Base-by-base conservation (phyloP, 495 filamentous ascomycete genomes). In the Penicillium dipodomyicola region DNA sequence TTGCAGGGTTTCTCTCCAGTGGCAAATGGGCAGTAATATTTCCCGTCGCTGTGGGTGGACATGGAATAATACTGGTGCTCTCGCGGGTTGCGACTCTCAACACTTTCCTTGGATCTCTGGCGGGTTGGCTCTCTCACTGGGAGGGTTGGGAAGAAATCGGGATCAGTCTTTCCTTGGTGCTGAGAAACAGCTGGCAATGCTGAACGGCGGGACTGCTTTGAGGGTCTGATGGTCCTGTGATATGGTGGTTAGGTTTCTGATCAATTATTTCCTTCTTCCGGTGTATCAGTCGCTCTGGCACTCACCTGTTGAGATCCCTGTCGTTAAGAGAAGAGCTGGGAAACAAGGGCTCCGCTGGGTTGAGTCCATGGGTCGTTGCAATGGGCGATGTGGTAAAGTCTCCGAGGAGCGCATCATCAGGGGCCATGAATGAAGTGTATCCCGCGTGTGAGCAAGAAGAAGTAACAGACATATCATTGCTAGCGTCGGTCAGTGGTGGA, bases 21-120 rank as follows among this genome's bases (percentile, higher is more conserved):
- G 72, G 88, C 86, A 76, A 84, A 91, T 22, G 92, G 92, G 82
- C 92, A 97, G 76, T 95, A 88, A 73, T 91, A 97, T 47, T 93
- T 81, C 67, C 87, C 89, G 74, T 95, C 89, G 59, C 75, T 74
- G 41, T 84, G 80, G 43, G 82, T 83, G 42, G 81, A 79, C 67
- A 83, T 82, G 66, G 87, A 84, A 74, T 96, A 96, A 59, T 89
- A 82, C 29, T 79, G 83, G 71, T 96, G 86, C 60, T 87, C 86
- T 69, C 91, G 77, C 17, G 90, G 88, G 73, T 84, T 86, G 68
- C 86, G 78, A 66, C 71, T 56, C 41, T 79, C 73, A 41, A 67
- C 59, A 44, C 69, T 67, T 43, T 81, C 79, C 70, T 79, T 82
- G 62, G 77, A 71, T 61, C 70, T 71, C 50, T 73, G 71, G 33